Evolutionary conservation across 176 grass and related monocot species (phyloP).

Genomic region (Aegilops umbellulata): DNA sequence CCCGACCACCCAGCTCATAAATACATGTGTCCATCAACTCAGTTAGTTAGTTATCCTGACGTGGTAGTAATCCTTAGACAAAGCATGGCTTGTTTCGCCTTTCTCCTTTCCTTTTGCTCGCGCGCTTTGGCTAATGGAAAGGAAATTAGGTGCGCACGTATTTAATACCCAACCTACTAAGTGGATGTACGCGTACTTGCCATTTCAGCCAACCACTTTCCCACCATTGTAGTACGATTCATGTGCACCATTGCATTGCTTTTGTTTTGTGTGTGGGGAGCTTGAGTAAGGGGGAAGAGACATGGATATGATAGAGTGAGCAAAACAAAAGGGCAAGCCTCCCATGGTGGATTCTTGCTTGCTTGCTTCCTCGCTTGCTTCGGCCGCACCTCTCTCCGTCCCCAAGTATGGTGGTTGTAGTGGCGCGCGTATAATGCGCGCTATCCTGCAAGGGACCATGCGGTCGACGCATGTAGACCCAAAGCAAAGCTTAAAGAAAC

Average conservation of each 20-base stretch:
- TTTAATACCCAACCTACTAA: neutral
- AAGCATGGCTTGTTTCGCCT: neutral
- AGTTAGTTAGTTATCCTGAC: neutral
- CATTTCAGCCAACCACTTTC: conserved; percentile 29
- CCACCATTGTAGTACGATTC: conserved; percentile 38
- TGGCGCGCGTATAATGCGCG: conserved; percentile 51
- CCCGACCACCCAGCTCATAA: neutral
- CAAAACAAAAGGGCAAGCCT: conserved; percentile 37
- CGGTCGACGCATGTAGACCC: neutral
- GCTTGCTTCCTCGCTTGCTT: conserved; percentile 94
- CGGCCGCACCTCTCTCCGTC: conserved; percentile 68
- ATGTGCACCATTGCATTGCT: conserved; percentile 6
- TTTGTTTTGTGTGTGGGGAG: conserved; percentile 22
- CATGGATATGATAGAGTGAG: neutral
- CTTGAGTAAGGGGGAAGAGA: conserved; percentile 71
- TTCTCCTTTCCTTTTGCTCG: neutral
- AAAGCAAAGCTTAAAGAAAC: conserved; percentile 46
- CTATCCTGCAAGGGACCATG: conserved; percentile 56
- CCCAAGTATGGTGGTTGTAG: conserved; percentile 96
- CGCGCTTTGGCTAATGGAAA: conserved; percentile 2
- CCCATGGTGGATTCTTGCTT: conserved; percentile 32
- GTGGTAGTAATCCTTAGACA: neutral
- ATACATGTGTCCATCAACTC: conserved; percentile 11
- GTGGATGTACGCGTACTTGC: neutral
- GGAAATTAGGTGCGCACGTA: neutral